Evolutionary conservation across 1,284 basidiomycete genomes (phyloP), one percentile per base, ranked within the genome.

Genomic region (Athelia sp.): DNA sequence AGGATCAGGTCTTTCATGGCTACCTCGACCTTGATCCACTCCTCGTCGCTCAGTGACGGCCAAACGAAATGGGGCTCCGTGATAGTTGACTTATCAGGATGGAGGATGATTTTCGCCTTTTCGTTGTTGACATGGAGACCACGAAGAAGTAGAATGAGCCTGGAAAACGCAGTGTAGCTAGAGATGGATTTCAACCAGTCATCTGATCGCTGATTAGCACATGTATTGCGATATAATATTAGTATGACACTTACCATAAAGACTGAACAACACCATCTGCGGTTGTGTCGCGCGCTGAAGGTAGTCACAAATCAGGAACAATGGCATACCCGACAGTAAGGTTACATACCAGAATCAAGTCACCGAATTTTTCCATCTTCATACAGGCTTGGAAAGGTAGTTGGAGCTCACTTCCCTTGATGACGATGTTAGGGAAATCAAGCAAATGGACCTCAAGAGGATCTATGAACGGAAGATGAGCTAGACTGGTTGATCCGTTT

Each of bases 361-460:
- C 97, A 72, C 97, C 97, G 58, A 99, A 98, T 72, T 98, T 98
- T 78, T 99, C 97, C 83, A 99, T 95, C 80, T 99, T 98, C 87
- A 99, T 94, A 59, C 93, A 96, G 15, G 96, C 94, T 73, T 99
- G 96, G 93, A 99, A 99, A 1, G 97, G 97, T 53, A 99, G 73
- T 66, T 99, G 97, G 44, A 99, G 75, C 70, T 99, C 97, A 57
- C 91, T 95, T 49, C 97, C 97, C 75, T 99, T 98, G 78, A 99
- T 99, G 68, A 98, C 95, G 61, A 99, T 98, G 73, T 99, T 99
- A 48, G 97, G 97, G 87, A 99, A 99, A 74, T 98, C 97, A 56
- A 95, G 86, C 69, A 98, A 81, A 68, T 99, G 97, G 52, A 99
- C 97, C 75, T 99, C 97, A 52, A 99, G 84, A 43, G 93, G 93